phyloP scores from a whole-genome alignment of 805 yeast genomes.

The Huiozyma sinensis region DNA sequence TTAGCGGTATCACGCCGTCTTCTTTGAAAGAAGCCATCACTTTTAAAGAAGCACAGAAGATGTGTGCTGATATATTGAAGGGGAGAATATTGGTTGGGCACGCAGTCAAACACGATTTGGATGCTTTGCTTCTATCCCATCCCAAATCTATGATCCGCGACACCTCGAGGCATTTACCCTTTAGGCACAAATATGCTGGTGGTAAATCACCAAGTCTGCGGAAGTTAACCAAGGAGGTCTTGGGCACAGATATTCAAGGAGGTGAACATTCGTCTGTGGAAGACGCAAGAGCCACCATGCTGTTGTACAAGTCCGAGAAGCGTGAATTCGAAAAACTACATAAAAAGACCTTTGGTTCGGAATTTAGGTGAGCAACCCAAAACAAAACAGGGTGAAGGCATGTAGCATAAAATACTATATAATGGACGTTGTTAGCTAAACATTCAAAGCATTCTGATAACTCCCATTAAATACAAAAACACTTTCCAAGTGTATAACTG shows the following conservation, averaged over 20 bases:
- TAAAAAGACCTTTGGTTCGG: constrained; percentile 5
- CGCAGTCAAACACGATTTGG: constrained; percentile 71
- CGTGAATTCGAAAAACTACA: constrained; percentile 46
- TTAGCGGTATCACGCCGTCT: constrained; percentile 69
- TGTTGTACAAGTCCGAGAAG: constrained; percentile 54
- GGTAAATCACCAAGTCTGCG: constrained; percentile 71
- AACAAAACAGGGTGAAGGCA: too few species aligned
- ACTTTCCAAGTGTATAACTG: too few species aligned
- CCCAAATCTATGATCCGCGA: constrained; percentile 59
- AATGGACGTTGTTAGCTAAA: too few species aligned
- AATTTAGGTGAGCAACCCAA: not conserved
- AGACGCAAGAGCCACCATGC: constrained; percentile 84
- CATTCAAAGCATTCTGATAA: too few species aligned
- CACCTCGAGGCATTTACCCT: constrained; percentile 55
- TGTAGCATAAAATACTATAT: too few species aligned
- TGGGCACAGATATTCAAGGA: constrained; percentile 53
- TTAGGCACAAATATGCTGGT: constrained; percentile 40
- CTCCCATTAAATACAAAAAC: too few species aligned
- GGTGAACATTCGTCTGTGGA: constrained; percentile 81
- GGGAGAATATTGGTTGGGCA: constrained; percentile 70
- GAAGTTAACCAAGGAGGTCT: constrained; percentile 45
- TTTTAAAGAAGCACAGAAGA: constrained; percentile 55
- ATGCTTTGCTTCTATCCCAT: constrained; percentile 54
- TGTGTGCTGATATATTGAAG: constrained; percentile 41
- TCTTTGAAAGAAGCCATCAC: constrained; percentile 59